Base-by-base conservation (phyloP, 345 rosid species). In the Gossypium ekmanianum region DNA sequence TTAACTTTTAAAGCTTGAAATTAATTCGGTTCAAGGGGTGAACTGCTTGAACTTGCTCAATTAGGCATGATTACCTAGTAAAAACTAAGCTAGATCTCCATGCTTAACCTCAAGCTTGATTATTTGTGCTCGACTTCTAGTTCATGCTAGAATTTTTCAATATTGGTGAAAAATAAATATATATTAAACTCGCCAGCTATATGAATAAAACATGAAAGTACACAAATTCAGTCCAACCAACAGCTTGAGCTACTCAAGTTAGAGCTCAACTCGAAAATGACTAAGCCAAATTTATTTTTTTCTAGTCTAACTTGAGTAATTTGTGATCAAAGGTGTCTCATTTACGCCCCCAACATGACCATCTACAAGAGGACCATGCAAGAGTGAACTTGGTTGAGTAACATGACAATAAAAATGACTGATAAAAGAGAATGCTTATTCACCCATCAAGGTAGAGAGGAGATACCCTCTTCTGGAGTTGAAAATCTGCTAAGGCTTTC, bases 401-500 rank as follows among this genome's bases (percentile, higher is more conserved):
- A n/a, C 20, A 26, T 52, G 71, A 43, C 65, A 45, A 66, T 20
- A 11, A 58, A 75, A 39, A 64, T 12, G 52, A 67, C 3, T 29
- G 57, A 74, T 4, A 66, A 26, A 18, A 4, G 39, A 48, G 45
- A 68, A 26, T 20, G 63, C 29, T 57, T 26, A 27, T 39, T 26
- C 18, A 12, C 34, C 11, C 20, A 76, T 76, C 22, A 54, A 80
- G 66, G 58, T 29, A 75, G 11, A 56, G 51, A 65, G 56, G 54
- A 73, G 22, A 29, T 92, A 96, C 99, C 99, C 70, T 93, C 92
- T 84, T 96, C 99, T 48, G 79, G 87, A 84, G 88, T 87, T 68
- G 87, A 75, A 80, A 88, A 96, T 79, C 83, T 81, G 88, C 87
- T 76, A 61, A 96, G 94, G 80, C 81, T 88, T 84, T 83, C 79